Base-by-base conservation (phyloP, 805 yeast species). In the Kuraishia hungarica region DNA sequence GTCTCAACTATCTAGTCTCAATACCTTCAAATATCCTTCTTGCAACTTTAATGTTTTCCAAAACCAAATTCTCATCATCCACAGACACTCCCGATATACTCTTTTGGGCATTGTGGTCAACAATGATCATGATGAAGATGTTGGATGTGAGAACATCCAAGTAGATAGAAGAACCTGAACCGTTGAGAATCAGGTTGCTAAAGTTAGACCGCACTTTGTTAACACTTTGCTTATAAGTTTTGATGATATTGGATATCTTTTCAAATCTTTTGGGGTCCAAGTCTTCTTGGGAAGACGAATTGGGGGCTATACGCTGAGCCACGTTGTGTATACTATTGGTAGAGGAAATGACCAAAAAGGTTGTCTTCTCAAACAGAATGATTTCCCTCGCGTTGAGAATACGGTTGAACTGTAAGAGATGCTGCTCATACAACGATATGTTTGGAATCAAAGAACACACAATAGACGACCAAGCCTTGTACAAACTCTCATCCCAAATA, bases 381-480 rank as follows among this genome's bases (percentile, higher is more conserved):
- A 92, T 89, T 65, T 93, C 98, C 61, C 87, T 88, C 0, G 97
- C 97, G 58, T 87, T 86, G 55, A 91, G 72, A 19, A 89, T 80
- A 23, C 78, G 74, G 60, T 91, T 88, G 64, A 94, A 81, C 61
- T 83, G 84, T 51, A 84, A 72, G 57, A 94, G 74, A 65, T 89
- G 87, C 56, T 80, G 80, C 68, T 93, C 93, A 64, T 90, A 87
- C 17, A 83, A 72, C 46, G 82, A 78, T 81, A 93, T 92, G 64
- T 94, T 93, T 15, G 99, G 97, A 56, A 94, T 93, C 61, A 94
- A 76, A 1, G 97, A 87, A 65, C 98, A 92, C 39, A 94, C 97
- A 57, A 94, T 93, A 52, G 85, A 88, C 2, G 97, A 89, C 99
- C 99, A 94, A 1, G 99, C 99, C 68, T 88, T 92, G 68, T 93